phyloP scores from a whole-genome alignment of 2,329 filamentous ascomycete genomes.

The Trichoderma aggressivum region DNA sequence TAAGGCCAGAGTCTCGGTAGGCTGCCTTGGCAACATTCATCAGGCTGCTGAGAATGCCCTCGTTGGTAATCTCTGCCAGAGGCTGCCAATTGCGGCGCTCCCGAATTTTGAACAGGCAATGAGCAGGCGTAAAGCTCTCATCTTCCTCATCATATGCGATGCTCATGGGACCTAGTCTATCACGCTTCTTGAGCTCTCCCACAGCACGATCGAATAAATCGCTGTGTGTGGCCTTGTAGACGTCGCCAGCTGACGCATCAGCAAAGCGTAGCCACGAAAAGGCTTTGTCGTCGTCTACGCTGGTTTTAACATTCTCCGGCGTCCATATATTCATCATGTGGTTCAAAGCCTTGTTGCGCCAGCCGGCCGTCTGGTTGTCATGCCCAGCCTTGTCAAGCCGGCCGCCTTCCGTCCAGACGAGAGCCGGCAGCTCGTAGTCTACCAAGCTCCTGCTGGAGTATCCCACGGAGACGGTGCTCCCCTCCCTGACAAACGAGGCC shows the following conservation, averaged over 20 bases:
- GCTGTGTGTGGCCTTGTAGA: constrained; percentile 63
- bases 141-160: constrained; percentile 68
- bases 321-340: constrained; percentile 90
- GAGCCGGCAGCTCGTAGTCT: constrained; percentile 75
- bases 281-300: constrained; percentile 55
- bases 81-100: constrained; percentile 64
- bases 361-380: constrained; percentile 73
- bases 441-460: constrained; percentile 88
- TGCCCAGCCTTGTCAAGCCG: constrained; percentile 70
- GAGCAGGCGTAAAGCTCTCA: constrained; percentile 62
- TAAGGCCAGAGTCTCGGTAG: constrained; percentile 68
- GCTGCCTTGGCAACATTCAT: constrained; percentile 71
- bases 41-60: constrained; percentile 70
- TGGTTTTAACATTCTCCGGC: constrained; percentile 70
- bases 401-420: constrained; percentile 79
- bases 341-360: constrained; percentile 70
- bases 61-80: constrained; percentile 64
- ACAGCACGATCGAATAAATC: constrained; percentile 73
- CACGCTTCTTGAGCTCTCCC: constrained; percentile 51
- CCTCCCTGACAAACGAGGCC: constrained; percentile 89
- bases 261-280: constrained; percentile 92
- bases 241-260: constrained; percentile 71
- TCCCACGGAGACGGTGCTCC: constrained; percentile 70
- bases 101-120: constrained; percentile 78
- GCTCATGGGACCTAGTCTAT: constrained; percentile 63